Percentiles rank a stretch among this genome's conserved stretches.
phyloP scores from a whole-genome alignment of 1,284 basidiomycete species.

The Heterobasidion irregulare region DNA sequence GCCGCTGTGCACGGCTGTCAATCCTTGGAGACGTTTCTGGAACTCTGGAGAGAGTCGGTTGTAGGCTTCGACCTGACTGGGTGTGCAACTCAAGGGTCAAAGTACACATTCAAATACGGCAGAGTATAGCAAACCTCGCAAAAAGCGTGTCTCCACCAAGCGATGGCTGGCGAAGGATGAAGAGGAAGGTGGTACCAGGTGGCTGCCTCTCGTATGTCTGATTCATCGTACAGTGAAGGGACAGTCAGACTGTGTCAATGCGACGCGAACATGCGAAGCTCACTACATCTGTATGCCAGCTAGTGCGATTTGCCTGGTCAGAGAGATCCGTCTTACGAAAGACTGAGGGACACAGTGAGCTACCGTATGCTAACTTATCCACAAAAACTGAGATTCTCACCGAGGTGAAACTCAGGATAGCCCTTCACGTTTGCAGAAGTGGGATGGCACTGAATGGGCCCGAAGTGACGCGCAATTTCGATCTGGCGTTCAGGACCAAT shows the following conservation, averaged over 20 bases:
- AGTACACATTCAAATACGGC: too few species aligned
- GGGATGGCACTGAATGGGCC: constrained; percentile 52
- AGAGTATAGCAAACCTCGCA: constrained; percentile 12
- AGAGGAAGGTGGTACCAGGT: constrained; percentile 52
- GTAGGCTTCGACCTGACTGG: constrained; percentile 48
- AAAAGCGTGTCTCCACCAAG: constrained; percentile 55
- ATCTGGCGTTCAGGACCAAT: constrained; percentile 40
- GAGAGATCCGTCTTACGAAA: constrained; percentile 10
- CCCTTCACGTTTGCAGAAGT: constrained; percentile 41
- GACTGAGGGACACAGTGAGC: constrained; percentile 9
- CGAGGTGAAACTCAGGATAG: constrained; percentile 16
- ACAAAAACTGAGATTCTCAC: too few species aligned
- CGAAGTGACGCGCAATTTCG: constrained; percentile 41
- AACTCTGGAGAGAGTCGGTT: constrained; percentile 64
- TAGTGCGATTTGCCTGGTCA: constrained; percentile 19
- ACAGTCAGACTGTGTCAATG: neutral
- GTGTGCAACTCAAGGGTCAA: too few species aligned
- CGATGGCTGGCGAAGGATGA: constrained; percentile 35
- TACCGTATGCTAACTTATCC: constrained; percentile 16
- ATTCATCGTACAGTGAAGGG: neutral
- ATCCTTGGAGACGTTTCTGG: constrained; percentile 53
- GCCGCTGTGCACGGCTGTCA: constrained; percentile 57
- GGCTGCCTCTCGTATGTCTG: constrained; percentile 54
- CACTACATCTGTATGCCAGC: constrained; percentile 40
- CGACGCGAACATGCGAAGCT: constrained; percentile 10